These are phyloP conservation scores for Peltaster fructicola DNA, from an alignment of 2,329 filamentous ascomycete species.

Conservation along the genomic window DNA sequence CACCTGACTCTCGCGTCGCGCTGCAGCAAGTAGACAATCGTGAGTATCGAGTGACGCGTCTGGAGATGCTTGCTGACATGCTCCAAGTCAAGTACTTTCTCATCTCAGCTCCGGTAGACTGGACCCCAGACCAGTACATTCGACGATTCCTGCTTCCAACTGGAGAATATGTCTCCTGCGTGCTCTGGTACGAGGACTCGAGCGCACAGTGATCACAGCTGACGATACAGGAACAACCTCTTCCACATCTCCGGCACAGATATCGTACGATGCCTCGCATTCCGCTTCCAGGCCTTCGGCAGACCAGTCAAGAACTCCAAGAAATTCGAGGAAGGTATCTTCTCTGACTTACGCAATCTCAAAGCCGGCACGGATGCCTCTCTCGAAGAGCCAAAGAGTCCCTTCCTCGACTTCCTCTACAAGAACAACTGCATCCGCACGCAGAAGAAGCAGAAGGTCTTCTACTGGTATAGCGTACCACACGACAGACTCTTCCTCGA, in stretches of 20 bases:
- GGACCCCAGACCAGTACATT: conserved; percentile 93
- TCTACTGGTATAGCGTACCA: conserved; percentile 99
- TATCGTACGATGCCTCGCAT: conserved; percentile 93
- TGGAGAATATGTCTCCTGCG: conserved; percentile 96
- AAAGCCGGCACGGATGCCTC: conserved; percentile 97
- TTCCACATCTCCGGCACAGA: conserved; percentile 99
- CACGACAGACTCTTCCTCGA: conserved; percentile 96
- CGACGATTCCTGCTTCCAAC: conserved; percentile 87
- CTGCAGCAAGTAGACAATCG: conserved; percentile 96
- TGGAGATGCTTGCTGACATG: not conserved
- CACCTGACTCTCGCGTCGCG: conserved; percentile 90
- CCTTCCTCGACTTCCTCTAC: conserved; percentile 96
- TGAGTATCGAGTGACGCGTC: conserved; percentile 30
- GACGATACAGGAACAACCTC: conserved; percentile 62
- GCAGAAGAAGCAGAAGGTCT: conserved; percentile 99
- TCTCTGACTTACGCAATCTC: conserved; percentile 92
- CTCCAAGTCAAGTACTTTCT: conserved; percentile 84
- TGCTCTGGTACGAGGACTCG: conserved; percentile 51
- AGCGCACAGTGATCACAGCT: conserved; percentile 15
- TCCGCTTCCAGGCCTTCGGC: conserved; percentile 96
- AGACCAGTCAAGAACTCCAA: conserved; percentile 98
- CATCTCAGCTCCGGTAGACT: conserved; percentile 95
- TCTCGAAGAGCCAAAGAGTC: conserved; percentile 95
- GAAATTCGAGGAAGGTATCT: conserved; percentile 99
- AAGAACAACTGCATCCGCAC: conserved; percentile 99